Base-by-base conservation (phyloP, 345 rosid species). In the Lumnitzera racemosa region DNA sequence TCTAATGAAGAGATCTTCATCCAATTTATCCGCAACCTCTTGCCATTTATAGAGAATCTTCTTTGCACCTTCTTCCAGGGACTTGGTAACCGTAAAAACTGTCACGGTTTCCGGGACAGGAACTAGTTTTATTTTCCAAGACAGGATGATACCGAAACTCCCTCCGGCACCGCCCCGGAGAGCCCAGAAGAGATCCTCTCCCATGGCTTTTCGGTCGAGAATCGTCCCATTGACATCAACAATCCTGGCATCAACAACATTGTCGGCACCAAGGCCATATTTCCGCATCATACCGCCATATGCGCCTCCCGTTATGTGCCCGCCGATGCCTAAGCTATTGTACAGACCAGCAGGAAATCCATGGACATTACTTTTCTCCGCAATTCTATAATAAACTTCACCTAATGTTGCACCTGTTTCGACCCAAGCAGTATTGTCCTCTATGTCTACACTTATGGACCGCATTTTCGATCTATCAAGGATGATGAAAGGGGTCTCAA, bases 351-450 rank as follows among this genome's bases (percentile, higher is more conserved):
- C 64, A 29, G 74, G 76, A 50, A 72, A 76, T 12, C 69, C 80
- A 24, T 62, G 77, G 13, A 4, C 56, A 5, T 23, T 23, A 24
- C 57, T 54, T n/a, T 54, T 54, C 57, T 54, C 57, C 14, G 57
- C 46, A 56, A 75, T 75, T 47, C 65, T 64, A 31, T 75, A 75
- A 55, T 75, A 75, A 13, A 65, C 61, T 20, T 75, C 80, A 43
- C 80, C 80, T 16, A 50, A 13, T 0, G 80, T 75, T 20, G 80
- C 80, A 1, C 80, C 80, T 2, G 76, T 65, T 43, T 75, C 73
- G 51, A 61, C 74, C 80, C 80, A 76, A 3, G 80, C 77, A 13
- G 66, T 66, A 15, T 49, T 59, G 47, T 57, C 46, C 0, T 57
- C 25, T 4, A 72, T 59, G 53, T 70, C 64, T 9, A 76, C 74